These are phyloP conservation scores for Candida sanyaensis DNA, from an alignment of 1,139 yeast genomes.

Conservation along the genomic window DNA sequence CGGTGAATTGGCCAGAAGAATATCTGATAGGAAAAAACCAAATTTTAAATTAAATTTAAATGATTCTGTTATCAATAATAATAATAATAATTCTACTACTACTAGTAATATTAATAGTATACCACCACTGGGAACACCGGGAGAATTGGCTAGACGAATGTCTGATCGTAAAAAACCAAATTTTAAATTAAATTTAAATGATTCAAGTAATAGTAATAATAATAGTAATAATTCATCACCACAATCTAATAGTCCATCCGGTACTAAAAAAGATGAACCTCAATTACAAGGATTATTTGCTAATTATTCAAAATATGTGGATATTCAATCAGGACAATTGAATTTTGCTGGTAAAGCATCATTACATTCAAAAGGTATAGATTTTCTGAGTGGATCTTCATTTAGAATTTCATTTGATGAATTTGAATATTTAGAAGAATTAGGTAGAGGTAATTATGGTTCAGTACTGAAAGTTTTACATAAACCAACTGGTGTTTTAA, in stretches of 20 bases:
- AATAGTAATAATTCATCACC: slow-evolving; percentile 8
- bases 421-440: slow-evolving; percentile 77
- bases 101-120: too few relatives aligned
- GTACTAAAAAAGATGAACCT: slow-evolving; percentile 4
- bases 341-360: slow-evolving; percentile 95
- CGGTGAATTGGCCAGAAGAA: slow-evolving; percentile 35
- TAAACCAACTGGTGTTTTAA: slow-evolving; percentile 86
- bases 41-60: slow-evolving; percentile 40
- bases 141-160: slow-evolving; percentile 34
- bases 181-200: slow-evolving; percentile 27
- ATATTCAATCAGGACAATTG: slow-evolving; percentile 86
- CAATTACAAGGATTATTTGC: slow-evolving; percentile 66
- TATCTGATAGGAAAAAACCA: slow-evolving; percentile 42
- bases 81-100: too few relatives aligned
- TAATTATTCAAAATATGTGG: slow-evolving; percentile 82
- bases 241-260: slow-evolving; percentile 7
- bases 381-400: slow-evolving; percentile 84
- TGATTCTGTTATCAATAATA: slow-evolving; percentile 7
- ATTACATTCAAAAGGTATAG: slow-evolving; percentile 87
- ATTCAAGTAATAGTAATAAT: slow-evolving; percentile 10
- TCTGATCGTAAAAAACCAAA: slow-evolving; percentile 44
- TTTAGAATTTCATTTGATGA: slow-evolving; percentile 87
- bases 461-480: slow-evolving; percentile 91
- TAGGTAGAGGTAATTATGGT: slow-evolving; percentile 96
- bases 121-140: slow-evolving; percentile 29